phyloP scores from a whole-genome alignment of 192 early-diverging fungal species.

The Diversispora epigaea region DNA sequence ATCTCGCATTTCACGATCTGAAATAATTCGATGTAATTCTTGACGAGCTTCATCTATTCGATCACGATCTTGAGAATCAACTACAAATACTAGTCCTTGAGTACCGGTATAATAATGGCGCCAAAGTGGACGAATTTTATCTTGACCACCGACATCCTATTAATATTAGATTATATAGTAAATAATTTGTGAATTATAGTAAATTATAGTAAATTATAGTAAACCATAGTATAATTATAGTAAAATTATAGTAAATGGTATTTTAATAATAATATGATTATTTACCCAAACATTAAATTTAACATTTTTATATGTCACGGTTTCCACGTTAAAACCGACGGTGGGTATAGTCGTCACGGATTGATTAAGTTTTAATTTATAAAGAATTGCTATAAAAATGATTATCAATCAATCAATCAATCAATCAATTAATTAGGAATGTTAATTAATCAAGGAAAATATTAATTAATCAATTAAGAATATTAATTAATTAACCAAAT shows the following conservation, averaged over 20 bases:
- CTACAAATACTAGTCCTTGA: constrained; percentile 84
- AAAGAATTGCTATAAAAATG: constrained; percentile 74
- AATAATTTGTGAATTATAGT: not conserved
- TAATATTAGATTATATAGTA: constrained; percentile 9
- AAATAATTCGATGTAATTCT: constrained; percentile 80
- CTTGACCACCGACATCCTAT: constrained; percentile 86
- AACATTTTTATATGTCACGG: constrained; percentile 84
- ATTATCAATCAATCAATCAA: not conserved
- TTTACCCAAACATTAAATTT: constrained; percentile 77
- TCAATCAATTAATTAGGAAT: not conserved
- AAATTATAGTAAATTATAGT: not conserved
- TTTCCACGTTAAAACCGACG: constrained; percentile 90
- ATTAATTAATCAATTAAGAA: no score
- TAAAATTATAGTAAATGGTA: not conserved
- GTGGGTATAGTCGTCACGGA: constrained; percentile 98
- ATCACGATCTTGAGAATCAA: constrained; percentile 85
- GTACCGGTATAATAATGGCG: constrained; percentile 85
- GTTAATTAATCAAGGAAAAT: no score
- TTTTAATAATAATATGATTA: not conserved
- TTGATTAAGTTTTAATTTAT: constrained; percentile 98
- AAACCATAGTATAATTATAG: not conserved
- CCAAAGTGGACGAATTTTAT: constrained; percentile 87
- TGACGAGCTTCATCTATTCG: constrained; percentile 83
- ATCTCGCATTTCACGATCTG: constrained; percentile 84
- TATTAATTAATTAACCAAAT: not conserved